phyloP scores from a whole-genome alignment of 495 filamentous ascomycete species.

The Pyrenopolyporus hunteri region DNA sequence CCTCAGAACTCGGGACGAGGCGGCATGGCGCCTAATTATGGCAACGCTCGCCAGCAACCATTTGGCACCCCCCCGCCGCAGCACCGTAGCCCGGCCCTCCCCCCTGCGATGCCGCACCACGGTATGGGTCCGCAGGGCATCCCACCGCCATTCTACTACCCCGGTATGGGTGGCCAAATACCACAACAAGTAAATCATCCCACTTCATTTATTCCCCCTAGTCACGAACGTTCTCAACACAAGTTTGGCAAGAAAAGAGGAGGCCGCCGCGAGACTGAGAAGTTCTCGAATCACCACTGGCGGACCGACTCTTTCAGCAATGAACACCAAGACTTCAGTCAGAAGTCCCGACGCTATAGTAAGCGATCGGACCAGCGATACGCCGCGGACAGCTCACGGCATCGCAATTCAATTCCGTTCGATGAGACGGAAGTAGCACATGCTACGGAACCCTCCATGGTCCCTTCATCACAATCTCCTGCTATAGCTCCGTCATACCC shows the following conservation, averaged over 20 bases:
- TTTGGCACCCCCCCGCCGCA: slow-evolving; percentile 40
- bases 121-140: slow-evolving; percentile 63
- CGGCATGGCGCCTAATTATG: slow-evolving; percentile 71
- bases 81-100: slow-evolving; percentile 74
- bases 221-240: slow-evolving; percentile 32
- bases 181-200: slow-evolving; percentile 75
- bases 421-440: slow-evolving; percentile 20
- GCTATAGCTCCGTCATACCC: slow-evolving; percentile 45
- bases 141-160: slow-evolving; percentile 67
- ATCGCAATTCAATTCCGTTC: slow-evolving; percentile 12
- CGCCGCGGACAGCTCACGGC: slow-evolving; percentile 27
- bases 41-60: slow-evolving; percentile 30
- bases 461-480: slow-evolving; percentile 40
- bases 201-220: slow-evolving; percentile 49
- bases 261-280: slow-evolving; percentile 52
- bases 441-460: slow-evolving; percentile 35
- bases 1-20: slow-evolving; percentile 67
- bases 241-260: slow-evolving; percentile 51
- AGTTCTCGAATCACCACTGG: slow-evolving; percentile 47
- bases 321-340: slow-evolving; percentile 39
- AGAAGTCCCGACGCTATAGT: slow-evolving; percentile 47
- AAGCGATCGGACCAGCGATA: slow-evolving; percentile 47
- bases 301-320: slow-evolving; percentile 42
- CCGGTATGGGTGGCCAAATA: slow-evolving; percentile 54
- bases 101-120: slow-evolving; percentile 64